A percentile compares a stretch with the other conserved stretches of the same genome.
phyloP scores from a whole-genome alignment of 176 grass and related monocot genomes.

The Urochloa ruziziensis region DNA sequence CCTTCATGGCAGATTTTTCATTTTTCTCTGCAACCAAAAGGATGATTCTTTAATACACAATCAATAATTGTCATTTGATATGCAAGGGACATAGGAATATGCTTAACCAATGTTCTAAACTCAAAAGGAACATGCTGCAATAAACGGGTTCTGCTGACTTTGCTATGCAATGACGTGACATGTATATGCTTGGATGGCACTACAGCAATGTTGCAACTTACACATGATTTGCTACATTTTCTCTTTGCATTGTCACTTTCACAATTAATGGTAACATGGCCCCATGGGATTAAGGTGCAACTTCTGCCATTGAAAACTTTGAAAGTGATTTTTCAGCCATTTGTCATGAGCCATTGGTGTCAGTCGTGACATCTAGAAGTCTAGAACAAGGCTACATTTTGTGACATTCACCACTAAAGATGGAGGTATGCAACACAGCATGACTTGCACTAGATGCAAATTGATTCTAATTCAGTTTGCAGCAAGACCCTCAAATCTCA shows the following conservation, averaged over 20 bases:
- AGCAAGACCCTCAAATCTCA: neutral
- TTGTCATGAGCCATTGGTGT: neutral
- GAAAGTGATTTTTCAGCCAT: neutral
- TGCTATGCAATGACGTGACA: neutral
- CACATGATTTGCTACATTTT: constrained; percentile 3
- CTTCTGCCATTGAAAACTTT: constrained; percentile 8
- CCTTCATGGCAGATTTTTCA: constrained; percentile 41
- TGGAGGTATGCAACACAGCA: neutral
- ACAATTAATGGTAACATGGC: neutral
- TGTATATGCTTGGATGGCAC: neutral
- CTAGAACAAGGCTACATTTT: neutral
- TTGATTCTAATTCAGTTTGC: neutral
- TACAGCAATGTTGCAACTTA: constrained; percentile 18
- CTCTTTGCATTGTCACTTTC: neutral
- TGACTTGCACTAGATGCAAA: constrained; percentile 24
- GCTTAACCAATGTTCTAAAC: constrained; percentile 1
- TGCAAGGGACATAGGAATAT: constrained; percentile 13
- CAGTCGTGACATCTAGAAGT: neutral
- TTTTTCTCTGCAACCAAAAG: constrained; percentile 51
- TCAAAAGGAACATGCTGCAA: neutral
- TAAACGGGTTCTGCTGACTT: neutral
- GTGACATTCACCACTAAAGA: neutral
- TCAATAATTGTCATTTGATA: constrained; percentile 21
- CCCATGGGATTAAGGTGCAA: neutral
- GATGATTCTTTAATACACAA: neutral